Base-by-base conservation (phyloP, 139 green algal genomes). In the Cymbomonas tetramitiformis region DNA sequence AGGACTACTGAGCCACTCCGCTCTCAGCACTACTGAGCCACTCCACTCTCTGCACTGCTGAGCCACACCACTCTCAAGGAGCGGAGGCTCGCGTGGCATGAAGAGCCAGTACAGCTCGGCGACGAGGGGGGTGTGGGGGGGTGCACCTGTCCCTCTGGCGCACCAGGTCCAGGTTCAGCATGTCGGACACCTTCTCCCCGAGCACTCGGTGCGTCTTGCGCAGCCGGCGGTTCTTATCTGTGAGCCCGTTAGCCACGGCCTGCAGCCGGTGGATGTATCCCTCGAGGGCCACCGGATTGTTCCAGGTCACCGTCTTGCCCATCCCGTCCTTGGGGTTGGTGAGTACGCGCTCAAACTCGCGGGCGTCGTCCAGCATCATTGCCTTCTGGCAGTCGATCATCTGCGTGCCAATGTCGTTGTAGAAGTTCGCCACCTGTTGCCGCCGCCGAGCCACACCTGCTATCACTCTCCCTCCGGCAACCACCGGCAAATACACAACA, bases 371-470 rank as follows among this genome's bases (percentile, higher is more conserved):
- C 12, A 90, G 71, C 73, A 93, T 74, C 78, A 90, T 80, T 2
- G 76, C 75, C 75, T 93, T 90, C 71, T 90, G 83, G 59, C 75
- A 86, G 0, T 66, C 60, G 12, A 90, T 76, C 67, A 90, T 88
- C 65, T 90, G 65, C 0, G 73, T 82, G 2, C 62, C 51, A 39
- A 87, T 83, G 64, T 86, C 75, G 74, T 89, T 90, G 80, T 93
- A 86, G 46, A 88, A 93, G 71, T 89, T 83, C 41, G 77, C 83
- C 46, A 85, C 75, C 61, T 86, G 82, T n/a, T n/a, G 19, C n/a
- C n/a, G n/a, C n/a, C n/a, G n/a, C n/a, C n/a, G n/a, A n/a, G n/a
- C n/a, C n/a, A n/a, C n/a, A n/a, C n/a, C n/a, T n/a, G n/a, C n/a
- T n/a, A n/a, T n/a, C n/a, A n/a, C n/a, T n/a, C n/a, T n/a, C n/a